Percentiles rank a stretch among this genome's conserved stretches.
Conservation (phyloP, 495 filamentous ascomycete species). For the Viridothelium virens region DNA sequence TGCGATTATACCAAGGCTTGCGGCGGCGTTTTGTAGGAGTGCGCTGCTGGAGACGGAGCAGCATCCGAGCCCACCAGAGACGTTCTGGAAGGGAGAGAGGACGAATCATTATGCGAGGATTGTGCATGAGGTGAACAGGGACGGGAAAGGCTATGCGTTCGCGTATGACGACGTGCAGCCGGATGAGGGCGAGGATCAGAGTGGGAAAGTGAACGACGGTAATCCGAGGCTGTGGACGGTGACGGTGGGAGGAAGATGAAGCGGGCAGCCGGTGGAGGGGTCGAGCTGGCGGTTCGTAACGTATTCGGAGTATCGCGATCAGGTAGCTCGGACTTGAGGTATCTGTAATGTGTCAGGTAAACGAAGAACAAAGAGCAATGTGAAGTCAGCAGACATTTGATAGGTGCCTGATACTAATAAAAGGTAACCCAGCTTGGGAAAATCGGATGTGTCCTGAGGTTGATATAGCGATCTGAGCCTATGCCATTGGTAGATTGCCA, state of each 20-base stretch:
- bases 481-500: too few species aligned
- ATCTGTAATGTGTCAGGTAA: too few species aligned
- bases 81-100: slow-evolving; percentile 47
- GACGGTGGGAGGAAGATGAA: slow-evolving; percentile 48
- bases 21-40: slow-evolving; percentile 61
- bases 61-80: slow-evolving; percentile 22
- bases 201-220: slow-evolving; percentile 53
- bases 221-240: slow-evolving; percentile 53
- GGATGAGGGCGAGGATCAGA: slow-evolving; percentile 49
- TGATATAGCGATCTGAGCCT: too few species aligned
- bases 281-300: too few species aligned
- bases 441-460: too few species aligned
- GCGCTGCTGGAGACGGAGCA: slow-evolving; percentile 43
- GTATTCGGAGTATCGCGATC: too few species aligned
- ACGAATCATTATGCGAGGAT: slow-evolving; percentile 70
- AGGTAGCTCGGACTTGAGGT: too few species aligned
- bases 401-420: too few species aligned
- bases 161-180: slow-evolving; percentile 71
- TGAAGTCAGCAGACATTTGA: too few species aligned
- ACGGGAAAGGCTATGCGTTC: slow-evolving; percentile 64
- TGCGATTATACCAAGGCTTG: slow-evolving; percentile 55
- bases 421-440: too few species aligned
- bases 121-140: slow-evolving; percentile 54
- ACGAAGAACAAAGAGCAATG: too few species aligned
- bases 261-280: too few species aligned